Evolutionary conservation across 1,139 yeast species (phyloP).

Genomic region (Zygosaccharomyces pseudobailii): DNA sequence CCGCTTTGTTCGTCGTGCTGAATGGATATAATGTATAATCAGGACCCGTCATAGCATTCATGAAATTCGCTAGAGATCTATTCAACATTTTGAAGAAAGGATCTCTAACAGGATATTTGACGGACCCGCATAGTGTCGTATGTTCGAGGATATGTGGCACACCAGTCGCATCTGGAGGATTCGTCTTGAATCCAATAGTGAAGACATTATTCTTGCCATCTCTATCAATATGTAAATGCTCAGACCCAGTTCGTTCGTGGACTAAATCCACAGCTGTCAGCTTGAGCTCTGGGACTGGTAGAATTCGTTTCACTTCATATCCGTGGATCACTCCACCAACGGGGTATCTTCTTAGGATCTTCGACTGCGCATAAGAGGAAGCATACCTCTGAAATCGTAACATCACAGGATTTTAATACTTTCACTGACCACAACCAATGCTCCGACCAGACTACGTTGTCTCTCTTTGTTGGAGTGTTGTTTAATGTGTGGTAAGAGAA

Average conservation of each 20-base stretch:
- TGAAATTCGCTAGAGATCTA: slow-evolving; percentile 80
- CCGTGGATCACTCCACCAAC: slow-evolving; percentile 62
- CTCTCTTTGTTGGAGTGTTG: not conserved
- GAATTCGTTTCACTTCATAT: slow-evolving; percentile 55
- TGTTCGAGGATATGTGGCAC: slow-evolving; percentile 95
- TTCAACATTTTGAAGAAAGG: slow-evolving; percentile 97
- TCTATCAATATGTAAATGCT: slow-evolving; percentile 80
- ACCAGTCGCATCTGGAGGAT: slow-evolving; percentile 90
- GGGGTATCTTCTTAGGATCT: slow-evolving; percentile 41
- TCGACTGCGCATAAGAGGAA: slow-evolving; percentile 21
- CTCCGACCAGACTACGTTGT: no score
- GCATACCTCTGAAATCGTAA: slow-evolving; percentile 23
- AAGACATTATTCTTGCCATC: slow-evolving; percentile 83
- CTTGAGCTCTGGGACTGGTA: slow-evolving; percentile 76
- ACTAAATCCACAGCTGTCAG: slow-evolving; percentile 69
- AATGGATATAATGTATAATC: slow-evolving; percentile 95
- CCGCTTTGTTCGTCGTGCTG: slow-evolving; percentile 84
- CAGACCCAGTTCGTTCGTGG: slow-evolving; percentile 67
- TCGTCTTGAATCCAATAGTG: slow-evolving; percentile 85
- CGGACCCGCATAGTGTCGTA: slow-evolving; percentile 90
- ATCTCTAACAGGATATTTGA: slow-evolving; percentile 87
- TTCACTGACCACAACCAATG: not conserved
- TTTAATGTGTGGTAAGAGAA: not conserved
- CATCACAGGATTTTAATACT: slow-evolving; percentile 12
- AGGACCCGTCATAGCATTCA: slow-evolving; percentile 99